These are phyloP conservation scores for Curvularia lunata DNA, from an alignment of 2,329 filamentous ascomycete genomes.

Conservation along the genomic window DNA sequence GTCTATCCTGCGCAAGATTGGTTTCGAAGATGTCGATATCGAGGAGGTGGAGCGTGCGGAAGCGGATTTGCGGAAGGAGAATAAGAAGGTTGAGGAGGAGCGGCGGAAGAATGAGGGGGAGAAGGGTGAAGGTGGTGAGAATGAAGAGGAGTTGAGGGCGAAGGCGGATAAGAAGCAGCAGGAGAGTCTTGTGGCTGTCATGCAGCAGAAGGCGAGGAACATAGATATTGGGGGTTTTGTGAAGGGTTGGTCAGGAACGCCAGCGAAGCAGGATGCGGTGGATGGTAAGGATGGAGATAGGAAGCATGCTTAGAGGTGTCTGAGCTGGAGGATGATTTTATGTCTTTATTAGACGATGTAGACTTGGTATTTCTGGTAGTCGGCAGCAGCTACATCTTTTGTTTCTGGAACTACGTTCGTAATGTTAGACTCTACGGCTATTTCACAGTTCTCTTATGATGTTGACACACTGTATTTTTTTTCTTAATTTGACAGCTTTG, in stretches of 20 bases:
- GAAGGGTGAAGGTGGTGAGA: conserved; percentile 27
- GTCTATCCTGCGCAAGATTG: conserved; percentile 58
- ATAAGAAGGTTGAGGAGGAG: conserved; percentile 30
- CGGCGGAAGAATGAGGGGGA: conserved; percentile 29
- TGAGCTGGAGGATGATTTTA: not conserved
- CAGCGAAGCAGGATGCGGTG: conserved; percentile 1
- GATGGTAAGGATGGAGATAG: conserved; percentile 2
- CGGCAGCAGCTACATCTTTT: not conserved
- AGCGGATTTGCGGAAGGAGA: conserved; percentile 52
- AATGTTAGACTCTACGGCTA: too few species aligned
- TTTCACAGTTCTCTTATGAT: too few species aligned
- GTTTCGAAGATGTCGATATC: conserved; percentile 59
- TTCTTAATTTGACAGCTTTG: too few species aligned
- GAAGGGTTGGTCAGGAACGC: conserved; percentile 8
- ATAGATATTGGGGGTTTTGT: conserved; percentile 25
- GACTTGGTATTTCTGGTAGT: not conserved
- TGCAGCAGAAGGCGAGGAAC: conserved; percentile 50
- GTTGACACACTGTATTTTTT: too few species aligned
- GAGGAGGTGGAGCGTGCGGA: conserved; percentile 56
- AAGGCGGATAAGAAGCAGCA: conserved; percentile 55
- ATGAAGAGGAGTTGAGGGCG: conserved; percentile 49
- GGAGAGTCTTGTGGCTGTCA: conserved; percentile 52
- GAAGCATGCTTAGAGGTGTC: not conserved
- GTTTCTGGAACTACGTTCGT: too few species aligned
- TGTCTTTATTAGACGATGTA: not conserved